Evolutionary conservation across 164 flowering plant species (phyloP).

Genomic region (Aristolochia californica): DNA sequence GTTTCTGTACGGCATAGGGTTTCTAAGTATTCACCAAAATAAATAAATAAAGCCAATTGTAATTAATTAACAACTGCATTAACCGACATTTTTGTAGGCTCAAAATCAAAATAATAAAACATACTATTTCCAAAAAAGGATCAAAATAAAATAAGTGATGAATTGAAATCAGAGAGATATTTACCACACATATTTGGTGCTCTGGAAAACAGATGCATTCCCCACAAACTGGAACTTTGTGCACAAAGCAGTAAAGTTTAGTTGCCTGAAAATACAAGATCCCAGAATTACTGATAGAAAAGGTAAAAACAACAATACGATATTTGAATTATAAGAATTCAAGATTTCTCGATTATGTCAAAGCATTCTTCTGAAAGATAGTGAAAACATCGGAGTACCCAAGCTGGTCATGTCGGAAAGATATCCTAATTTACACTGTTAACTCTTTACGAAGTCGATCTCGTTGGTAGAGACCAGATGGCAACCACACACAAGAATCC

Average conservation of each 20-base stretch:
- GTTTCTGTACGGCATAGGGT: too few relatives aligned
- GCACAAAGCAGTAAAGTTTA: conserved; percentile 94
- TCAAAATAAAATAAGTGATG: too few relatives aligned
- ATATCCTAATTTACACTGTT: not conserved
- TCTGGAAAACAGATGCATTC: conserved; percentile 96
- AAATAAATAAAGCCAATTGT: too few relatives aligned
- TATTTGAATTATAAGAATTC: too few relatives aligned
- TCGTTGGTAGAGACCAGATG: not conserved
- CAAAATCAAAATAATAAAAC: too few relatives aligned
- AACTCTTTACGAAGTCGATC: not conserved
- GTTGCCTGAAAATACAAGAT: conserved; percentile 55
- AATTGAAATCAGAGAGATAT: not conserved
- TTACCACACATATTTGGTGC: conserved; percentile 95
- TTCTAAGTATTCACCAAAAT: too few relatives aligned
- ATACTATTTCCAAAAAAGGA: too few relatives aligned
- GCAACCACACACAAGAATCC: too few relatives aligned
- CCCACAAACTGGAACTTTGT: conserved; percentile 97
- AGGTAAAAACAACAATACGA: not conserved
- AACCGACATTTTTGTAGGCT: too few relatives aligned
- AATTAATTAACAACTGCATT: too few relatives aligned
- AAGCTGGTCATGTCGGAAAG: not conserved
- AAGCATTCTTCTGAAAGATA: too few relatives aligned
- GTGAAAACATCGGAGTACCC: not conserved
- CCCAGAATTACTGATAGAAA: not conserved
- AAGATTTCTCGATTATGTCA: too few relatives aligned